Percentiles rank a stretch among this genome's conserved stretches.
Evolutionary conservation across 106 monocot species (phyloP).

Genomic region (Narthecium ossifragum): DNA sequence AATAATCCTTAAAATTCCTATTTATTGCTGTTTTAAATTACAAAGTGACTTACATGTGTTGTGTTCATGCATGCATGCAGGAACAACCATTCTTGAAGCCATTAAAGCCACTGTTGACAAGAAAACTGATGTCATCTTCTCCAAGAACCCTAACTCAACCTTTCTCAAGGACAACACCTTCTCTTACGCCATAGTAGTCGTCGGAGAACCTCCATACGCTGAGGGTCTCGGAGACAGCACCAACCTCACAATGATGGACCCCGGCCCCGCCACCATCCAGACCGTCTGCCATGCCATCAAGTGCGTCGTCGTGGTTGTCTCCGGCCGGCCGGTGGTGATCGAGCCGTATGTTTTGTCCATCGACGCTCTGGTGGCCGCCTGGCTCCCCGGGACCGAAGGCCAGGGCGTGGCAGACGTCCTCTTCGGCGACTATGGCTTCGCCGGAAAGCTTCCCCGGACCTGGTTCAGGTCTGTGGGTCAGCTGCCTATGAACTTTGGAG

Average conservation of each 20-base stretch:
- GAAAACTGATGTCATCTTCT: slow-evolving; percentile 43
- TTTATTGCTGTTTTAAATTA: background rate
- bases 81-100: slow-evolving; percentile 57
- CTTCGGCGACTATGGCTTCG: slow-evolving; percentile 77
- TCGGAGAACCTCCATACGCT: slow-evolving; percentile 65
- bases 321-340: slow-evolving; percentile 53
- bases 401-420: slow-evolving; percentile 62
- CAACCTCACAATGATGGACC: slow-evolving; percentile 48
- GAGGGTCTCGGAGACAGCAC: slow-evolving; percentile 51
- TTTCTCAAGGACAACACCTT: slow-evolving; percentile 32
- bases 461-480: slow-evolving; percentile 81
- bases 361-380: slow-evolving; percentile 69
- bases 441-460: slow-evolving; percentile 55
- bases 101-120: slow-evolving; percentile 40
- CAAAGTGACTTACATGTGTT: too few relatives aligned
- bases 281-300: slow-evolving; percentile 42
- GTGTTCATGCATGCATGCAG: slow-evolving; percentile 25
- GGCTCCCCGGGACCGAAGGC: slow-evolving; percentile 75
- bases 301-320: slow-evolving; percentile 56
- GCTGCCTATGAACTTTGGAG: slow-evolving; percentile 75
- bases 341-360: slow-evolving; percentile 37
- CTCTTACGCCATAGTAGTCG: slow-evolving; percentile 57
- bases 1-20: background rate
- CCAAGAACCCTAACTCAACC: slow-evolving; percentile 38
- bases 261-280: slow-evolving; percentile 45